These are phyloP conservation scores for Achaetomiella virescens DNA, from an alignment of 495 filamentous ascomycete species.

Conservation along the genomic window DNA sequence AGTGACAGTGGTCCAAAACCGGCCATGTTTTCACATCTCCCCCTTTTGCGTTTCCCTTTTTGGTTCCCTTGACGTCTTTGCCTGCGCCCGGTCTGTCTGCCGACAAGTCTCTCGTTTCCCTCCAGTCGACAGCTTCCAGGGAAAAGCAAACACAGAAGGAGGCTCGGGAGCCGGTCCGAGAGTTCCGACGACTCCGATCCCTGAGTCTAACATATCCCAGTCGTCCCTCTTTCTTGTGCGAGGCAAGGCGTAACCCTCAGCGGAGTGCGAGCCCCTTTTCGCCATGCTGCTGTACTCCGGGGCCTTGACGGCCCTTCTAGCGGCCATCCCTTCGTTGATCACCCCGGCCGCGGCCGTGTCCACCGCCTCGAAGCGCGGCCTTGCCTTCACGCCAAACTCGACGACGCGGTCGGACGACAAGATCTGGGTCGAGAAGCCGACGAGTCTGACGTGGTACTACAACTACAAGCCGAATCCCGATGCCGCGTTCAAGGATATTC, in stretches of 20 bases:
- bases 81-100: neutral
- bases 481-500: constrained; percentile 34
- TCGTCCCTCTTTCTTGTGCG: neutral
- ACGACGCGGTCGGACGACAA: constrained; percentile 49
- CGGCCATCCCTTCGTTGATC: constrained; percentile 6
- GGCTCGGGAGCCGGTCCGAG: neutral
- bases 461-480: constrained; percentile 58
- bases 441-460: constrained; percentile 75
- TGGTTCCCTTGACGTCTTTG: neutral
- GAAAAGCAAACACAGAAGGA: neutral
- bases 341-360: constrained; percentile 21
- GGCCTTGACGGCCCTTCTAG: constrained; percentile 7
- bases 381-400: constrained; percentile 54
- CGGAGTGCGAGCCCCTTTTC: neutral
- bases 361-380: constrained; percentile 65
- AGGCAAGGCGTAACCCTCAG: neutral
- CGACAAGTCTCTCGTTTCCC: constrained; percentile 11
- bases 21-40: neutral
- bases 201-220: neutral
- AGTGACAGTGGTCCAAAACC: neutral
- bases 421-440: constrained; percentile 49
- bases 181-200: neutral
- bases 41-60: neutral
- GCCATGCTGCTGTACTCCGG: constrained; percentile 8
- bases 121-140: neutral